Base-by-base conservation (phyloP, 768 basidiomycete species). In the Tricholoma bakamatsutake region DNA sequence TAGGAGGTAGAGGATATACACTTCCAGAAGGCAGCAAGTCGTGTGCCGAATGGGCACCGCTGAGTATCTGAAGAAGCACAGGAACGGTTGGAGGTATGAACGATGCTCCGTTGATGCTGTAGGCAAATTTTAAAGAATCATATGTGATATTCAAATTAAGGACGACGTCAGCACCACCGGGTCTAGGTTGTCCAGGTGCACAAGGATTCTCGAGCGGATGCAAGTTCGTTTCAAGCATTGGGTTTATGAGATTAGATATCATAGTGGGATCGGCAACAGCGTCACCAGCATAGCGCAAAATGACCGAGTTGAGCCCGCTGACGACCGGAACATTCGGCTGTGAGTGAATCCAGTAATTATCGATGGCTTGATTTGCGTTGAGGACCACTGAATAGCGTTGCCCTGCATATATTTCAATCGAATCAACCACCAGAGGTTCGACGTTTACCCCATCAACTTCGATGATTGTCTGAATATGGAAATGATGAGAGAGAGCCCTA, bases 231-330 rank as follows among this genome's bases (percentile, higher is more conserved):
- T 63, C 61, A 12, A 35, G 27, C 45, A 63, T 40, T 10, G 33
- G 52, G 17, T 55, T 58, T 5, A 9, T 39, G 30, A 59, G 27
- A 56, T 48, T 35, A 56, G 34, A 39, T 24, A 30, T 33, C 21
- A 71, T 71, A 18, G 61, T 69, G 5, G 76, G 76, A 15, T 78
- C 77, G 9, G 34, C 34, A 35, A 35, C 34, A 35, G 34, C 5
- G 40, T 17, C 40, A 5, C 40, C 40, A 40, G 40, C 40, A 37
- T 82, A 82, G 15, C 77, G 73, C 9, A 82, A 64, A 42, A 82
- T 80, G 2, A 80, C 83, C 9, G 76, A 79, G 62, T 80, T 82
- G 46, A 77, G 59, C 21, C 80, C 80, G 21, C 66, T 69, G n/a
- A 40, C 4, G 6, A 10, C 10, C 10, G 4, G 11, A 0, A 30